A percentile compares a stretch with the other conserved stretches of the same genome.
Conservation (phyloP, 2,329 filamentous ascomycete species). For the Sporothrix mexicana region DNA sequence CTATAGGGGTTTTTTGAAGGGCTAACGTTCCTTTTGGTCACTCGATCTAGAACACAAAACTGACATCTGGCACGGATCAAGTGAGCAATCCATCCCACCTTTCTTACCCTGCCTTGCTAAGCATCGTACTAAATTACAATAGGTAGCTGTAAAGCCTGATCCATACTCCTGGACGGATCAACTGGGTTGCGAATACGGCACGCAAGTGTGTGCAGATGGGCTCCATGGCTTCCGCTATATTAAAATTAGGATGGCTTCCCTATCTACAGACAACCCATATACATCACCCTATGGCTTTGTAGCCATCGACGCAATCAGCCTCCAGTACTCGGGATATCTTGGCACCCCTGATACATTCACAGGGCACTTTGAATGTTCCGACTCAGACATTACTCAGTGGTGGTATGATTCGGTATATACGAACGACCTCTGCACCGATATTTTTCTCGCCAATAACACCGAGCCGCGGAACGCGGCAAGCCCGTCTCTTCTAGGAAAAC, state of each 20-base stretch:
- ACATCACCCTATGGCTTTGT: constrained; percentile 52
- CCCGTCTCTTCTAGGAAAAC: constrained; percentile 51
- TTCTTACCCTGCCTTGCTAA: neutral
- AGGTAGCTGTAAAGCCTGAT: constrained; percentile 53
- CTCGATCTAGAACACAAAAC: constrained; percentile 38
- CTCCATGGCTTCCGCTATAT: constrained; percentile 61
- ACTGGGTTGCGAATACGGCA: constrained; percentile 51
- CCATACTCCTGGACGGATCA: constrained; percentile 54
- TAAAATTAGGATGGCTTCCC: constrained; percentile 54
- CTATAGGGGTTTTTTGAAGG: neutral
- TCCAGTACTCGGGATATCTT: constrained; percentile 53
- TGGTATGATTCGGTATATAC: constrained; percentile 62
- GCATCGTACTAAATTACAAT: neutral
- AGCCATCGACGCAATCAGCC: constrained; percentile 49
- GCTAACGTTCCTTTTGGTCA: neutral
- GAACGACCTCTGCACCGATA: constrained; percentile 55
- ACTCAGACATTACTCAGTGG: constrained; percentile 55
- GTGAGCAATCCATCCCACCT: constrained; percentile 40
- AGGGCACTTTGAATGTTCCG: constrained; percentile 60
- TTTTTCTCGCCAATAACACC: constrained; percentile 54
- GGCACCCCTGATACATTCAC: constrained; percentile 57
- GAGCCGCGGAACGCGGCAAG: constrained; percentile 55
- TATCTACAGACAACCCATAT: constrained; percentile 52
- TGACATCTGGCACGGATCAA: constrained; percentile 57
- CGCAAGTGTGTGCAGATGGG: constrained; percentile 57